A percentile compares a stretch with the other conserved stretches of the same genome.
phyloP scores from a whole-genome alignment of 306 rosid species.

The Lotus japonicus region DNA sequence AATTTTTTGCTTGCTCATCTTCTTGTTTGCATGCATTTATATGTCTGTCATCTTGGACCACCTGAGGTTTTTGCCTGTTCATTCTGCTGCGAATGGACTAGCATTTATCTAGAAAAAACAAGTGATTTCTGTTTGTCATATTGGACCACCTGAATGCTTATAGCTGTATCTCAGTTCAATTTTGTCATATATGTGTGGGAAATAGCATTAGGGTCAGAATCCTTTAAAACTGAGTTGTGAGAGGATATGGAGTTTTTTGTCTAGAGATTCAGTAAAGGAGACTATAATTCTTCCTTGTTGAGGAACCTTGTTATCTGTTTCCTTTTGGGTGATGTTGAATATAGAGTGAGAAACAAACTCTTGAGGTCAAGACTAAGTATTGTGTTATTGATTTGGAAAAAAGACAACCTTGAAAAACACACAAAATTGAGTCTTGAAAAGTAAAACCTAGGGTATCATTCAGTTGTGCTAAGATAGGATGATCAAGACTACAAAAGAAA shows the following conservation, averaged over 20 bases:
- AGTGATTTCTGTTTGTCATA: slow-evolving; percentile 3
- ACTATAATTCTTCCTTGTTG: not conserved
- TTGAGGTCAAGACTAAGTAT: not conserved
- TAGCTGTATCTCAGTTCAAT: not conserved
- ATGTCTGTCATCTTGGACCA: too few species aligned
- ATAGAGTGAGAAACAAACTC: not conserved
- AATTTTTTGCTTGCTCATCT: not conserved
- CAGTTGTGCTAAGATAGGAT: not conserved
- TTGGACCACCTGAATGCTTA: not conserved
- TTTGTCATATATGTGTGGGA: not conserved
- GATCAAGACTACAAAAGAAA: not conserved
- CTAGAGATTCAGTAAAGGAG: not conserved
- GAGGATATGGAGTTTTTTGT: not conserved
- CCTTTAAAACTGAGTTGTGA: not conserved
- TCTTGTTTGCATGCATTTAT: slow-evolving; percentile 14
- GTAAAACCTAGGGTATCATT: not conserved
- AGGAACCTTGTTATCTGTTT: not conserved
- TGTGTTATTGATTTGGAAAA: not conserved
- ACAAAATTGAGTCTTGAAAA: too few species aligned
- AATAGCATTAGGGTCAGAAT: not conserved
- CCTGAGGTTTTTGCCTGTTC: too few species aligned
- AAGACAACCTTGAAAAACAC: not conserved
- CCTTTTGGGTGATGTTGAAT: not conserved
- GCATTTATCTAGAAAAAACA: not conserved
- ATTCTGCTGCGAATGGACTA: not conserved